A percentile compares a stretch with the other conserved stretches of the same genome.
These are phyloP conservation scores for Liriodendron chinense DNA, from an alignment of 164 flowering plant genomes.

Conservation along the genomic window DNA sequence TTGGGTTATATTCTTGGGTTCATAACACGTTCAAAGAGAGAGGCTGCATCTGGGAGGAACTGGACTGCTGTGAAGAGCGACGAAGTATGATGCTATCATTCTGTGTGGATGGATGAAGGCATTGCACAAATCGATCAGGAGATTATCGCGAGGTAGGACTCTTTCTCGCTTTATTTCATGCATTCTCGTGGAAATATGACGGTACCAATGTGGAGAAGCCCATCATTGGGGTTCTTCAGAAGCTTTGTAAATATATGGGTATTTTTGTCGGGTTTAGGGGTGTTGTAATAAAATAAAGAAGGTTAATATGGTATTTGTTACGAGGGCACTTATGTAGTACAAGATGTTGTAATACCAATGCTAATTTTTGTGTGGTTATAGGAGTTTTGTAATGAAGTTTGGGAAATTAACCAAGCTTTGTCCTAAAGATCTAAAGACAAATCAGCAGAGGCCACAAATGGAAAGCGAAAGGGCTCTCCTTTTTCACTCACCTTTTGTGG, in stretches of 20 bases:
- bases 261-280: neutral
- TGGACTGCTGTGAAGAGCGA: conserved; percentile 75
- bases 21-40: conserved; percentile 52
- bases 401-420: too few species aligned
- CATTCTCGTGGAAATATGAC: neutral
- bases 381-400: too few species aligned
- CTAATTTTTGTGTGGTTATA: too few species aligned
- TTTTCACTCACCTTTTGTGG: too few species aligned
- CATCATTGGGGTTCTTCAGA: neutral
- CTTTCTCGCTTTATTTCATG: neutral
- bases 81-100: conserved; percentile 11
- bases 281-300: neutral
- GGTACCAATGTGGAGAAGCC: neutral
- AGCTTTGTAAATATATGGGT: neutral
- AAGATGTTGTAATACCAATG: too few species aligned
- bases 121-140: neutral
- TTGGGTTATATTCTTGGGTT: conserved; percentile 67
- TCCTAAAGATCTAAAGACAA: too few species aligned
- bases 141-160: neutral
- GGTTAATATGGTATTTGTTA: too few species aligned
- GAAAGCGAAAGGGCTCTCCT: too few species aligned
- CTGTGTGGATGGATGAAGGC: neutral
- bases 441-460: too few species aligned
- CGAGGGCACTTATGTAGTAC: too few species aligned
- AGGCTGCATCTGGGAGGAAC: conserved; percentile 13